Base-by-base conservation (phyloP, 345 rosid genomes). In the Carallia brachiata region DNA sequence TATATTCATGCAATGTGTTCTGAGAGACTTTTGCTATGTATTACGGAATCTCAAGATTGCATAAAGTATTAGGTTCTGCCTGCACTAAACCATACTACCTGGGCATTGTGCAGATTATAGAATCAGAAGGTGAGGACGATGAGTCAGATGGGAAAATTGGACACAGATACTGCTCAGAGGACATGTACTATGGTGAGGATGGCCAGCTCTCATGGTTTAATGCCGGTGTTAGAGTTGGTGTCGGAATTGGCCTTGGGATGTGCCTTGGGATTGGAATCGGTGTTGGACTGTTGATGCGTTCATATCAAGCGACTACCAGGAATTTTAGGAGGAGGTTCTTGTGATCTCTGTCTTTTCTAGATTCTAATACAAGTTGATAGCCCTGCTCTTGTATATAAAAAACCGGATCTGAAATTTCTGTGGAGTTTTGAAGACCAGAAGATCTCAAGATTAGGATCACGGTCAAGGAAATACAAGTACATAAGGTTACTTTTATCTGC, bases 191-290 rank as follows among this genome's bases (percentile, higher is more conserved):
- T 34, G 88, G 90, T 12, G 97, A 91, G 70, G 96, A 91, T 53
- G 97, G 97, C 17, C 86, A 94, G 56, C 96, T 94, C 55, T 73
- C 97, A 28, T 90, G 95, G 98, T 90, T 91, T 71, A 94, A 90
- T 70, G 91, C 97, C 28, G 96, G 97, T 16, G 97, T 94, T 61
- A 85, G 97, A 82, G 97, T 91, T 34, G 97, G 97, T 66, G 96
- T 91, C 36, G 97, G 97, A 69, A 91, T 91, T 81, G 96, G 98
- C 63, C 93, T 91, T 6, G 97, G 97, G 39, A 88, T 88, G 96
- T 94, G 98, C 64, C 76, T 91, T 17, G 97, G 97, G 55, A 70
- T 90, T 7, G 97, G 98, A 61, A 80, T 94, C 73, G 98, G 98
- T 55, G 96, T 88, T 73, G 98, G 98, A 57, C 78, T 94, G 69